phyloP scores from a whole-genome alignment of 176 grass and related monocot species.

The Alloteropsis semialata region DNA sequence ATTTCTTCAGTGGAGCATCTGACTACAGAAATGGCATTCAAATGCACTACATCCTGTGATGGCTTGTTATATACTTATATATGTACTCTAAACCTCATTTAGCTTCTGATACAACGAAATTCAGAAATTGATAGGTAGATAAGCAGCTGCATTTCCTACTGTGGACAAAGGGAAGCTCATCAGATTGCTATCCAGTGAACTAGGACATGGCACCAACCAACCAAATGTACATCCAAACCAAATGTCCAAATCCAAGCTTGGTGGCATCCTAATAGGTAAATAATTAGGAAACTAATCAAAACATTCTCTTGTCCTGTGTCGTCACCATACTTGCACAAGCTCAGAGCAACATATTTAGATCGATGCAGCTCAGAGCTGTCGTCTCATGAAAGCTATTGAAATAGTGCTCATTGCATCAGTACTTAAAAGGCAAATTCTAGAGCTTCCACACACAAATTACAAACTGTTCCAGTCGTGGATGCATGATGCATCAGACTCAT shows the following conservation, averaged over 20 bases:
- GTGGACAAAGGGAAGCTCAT: background rate
- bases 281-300: background rate
- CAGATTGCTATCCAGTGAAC: background rate
- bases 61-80: background rate
- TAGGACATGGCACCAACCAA: background rate
- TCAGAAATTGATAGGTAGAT: background rate
- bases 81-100: background rate
- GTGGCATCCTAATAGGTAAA: background rate
- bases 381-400: background rate
- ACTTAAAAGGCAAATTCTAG: background rate
- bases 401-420: background rate
- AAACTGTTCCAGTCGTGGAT: background rate
- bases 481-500: background rate
- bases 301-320: background rate
- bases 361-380: background rate
- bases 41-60: background rate
- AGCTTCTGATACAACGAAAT: background rate
- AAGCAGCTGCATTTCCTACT: background rate
- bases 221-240: background rate
- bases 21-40: background rate
- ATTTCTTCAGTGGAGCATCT: background rate
- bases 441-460: background rate
- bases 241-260: background rate
- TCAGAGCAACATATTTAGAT: background rate
- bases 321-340: background rate